Conservation (phyloP, 2,329 filamentous ascomycete species). For the Fusarium graminum region DNA sequence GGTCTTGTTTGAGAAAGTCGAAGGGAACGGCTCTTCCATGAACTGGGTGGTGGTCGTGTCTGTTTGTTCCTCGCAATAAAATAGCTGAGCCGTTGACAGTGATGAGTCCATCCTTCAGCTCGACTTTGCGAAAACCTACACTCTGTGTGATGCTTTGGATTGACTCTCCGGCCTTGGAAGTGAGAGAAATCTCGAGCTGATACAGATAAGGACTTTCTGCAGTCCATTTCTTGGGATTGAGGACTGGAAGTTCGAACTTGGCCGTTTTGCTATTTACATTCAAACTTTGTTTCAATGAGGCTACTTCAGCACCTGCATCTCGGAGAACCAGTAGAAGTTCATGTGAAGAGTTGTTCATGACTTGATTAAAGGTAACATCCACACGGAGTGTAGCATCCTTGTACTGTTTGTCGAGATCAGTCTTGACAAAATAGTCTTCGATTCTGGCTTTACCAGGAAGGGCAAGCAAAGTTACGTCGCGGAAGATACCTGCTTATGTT, state of each 20-base stretch:
- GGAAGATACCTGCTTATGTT: conserved; percentile 2
- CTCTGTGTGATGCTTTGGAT: conserved; percentile 4
- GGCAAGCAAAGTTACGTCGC: conserved; percentile 15
- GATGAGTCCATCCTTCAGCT: conserved; percentile 6
- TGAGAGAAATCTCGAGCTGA: conserved; percentile 1
- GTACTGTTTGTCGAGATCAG: neutral
- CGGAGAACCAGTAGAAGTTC: neutral
- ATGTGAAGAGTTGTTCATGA: accelerated
- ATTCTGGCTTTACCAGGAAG: neutral
- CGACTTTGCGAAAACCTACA: conserved; percentile 14
- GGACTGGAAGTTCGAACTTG: neutral
- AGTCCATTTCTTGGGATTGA: conserved; percentile 12
- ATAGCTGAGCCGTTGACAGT: conserved; percentile 9
- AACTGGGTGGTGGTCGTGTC: conserved; percentile 15
- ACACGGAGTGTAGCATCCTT: neutral
- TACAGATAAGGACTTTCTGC: conserved; percentile 11
- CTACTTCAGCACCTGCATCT: neutral
- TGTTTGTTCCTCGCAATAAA: conserved; percentile 12
- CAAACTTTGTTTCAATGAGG: neutral
- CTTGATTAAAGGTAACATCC: accelerated
- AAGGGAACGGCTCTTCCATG: conserved; percentile 18
- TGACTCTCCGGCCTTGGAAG: accelerated
- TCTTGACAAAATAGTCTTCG: conserved; percentile 23
- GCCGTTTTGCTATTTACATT: accelerated
- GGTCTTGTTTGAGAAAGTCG: conserved; percentile 20